Conservation (phyloP, 768 basidiomycete species). For the Rhodotorula graminis region DNA sequence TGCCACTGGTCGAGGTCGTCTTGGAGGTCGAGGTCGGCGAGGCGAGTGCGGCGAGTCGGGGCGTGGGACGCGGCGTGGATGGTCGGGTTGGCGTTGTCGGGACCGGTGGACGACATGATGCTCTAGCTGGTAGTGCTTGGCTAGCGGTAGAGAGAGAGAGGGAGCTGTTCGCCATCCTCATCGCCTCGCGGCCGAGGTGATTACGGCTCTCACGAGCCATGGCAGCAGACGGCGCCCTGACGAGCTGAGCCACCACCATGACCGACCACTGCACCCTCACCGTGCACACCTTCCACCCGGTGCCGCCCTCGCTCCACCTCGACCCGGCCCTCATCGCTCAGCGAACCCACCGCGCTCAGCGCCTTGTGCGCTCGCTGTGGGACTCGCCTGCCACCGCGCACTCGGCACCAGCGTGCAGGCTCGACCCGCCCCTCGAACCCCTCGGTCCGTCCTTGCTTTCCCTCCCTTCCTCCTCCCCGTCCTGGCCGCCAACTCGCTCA, state of each 20-base stretch:
- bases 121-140: too few relatives aligned
- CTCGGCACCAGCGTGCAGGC: too few relatives aligned
- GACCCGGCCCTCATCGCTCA: too few relatives aligned
- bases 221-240: background rate
- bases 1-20: constrained; percentile 43
- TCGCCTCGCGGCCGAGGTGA: background rate
- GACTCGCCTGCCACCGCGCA: too few relatives aligned
- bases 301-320: background rate
- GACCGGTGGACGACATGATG: constrained; percentile 27
- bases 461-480: too few relatives aligned
- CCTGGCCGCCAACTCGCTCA: too few relatives aligned
- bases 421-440: too few relatives aligned
- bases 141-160: background rate
- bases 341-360: too few relatives aligned
- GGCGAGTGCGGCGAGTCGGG: constrained; percentile 46
- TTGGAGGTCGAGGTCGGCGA: constrained; percentile 49
- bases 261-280: background rate
- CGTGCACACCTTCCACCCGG: background rate
- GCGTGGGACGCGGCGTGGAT: constrained; percentile 55
- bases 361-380: too few relatives aligned
- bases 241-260: too few relatives aligned
- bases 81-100: constrained; percentile 80
- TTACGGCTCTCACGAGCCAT: background rate
- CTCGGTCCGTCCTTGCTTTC: too few relatives aligned
- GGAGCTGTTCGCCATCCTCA: background rate